A percentile compares a stretch with the other conserved stretches of the same genome.
Conservation (phyloP, 768 basidiomycete species). For the Polyporus arcularius region DNA sequence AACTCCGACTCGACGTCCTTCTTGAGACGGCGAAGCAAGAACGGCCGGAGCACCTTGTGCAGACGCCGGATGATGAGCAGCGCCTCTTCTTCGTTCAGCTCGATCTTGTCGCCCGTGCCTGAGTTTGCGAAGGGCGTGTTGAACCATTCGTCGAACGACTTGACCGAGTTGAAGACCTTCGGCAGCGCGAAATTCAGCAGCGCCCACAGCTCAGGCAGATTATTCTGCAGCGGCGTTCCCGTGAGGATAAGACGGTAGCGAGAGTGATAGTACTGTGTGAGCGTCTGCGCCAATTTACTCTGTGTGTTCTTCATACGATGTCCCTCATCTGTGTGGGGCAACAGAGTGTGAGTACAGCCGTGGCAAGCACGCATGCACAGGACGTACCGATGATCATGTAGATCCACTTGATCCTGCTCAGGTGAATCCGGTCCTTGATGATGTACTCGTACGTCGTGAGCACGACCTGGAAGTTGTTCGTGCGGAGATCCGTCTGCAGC, state of each 20-base stretch:
- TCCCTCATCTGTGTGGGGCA: slow-evolving; percentile 70
- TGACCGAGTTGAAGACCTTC: slow-evolving; percentile 97
- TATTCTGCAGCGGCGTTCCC: slow-evolving; percentile 96
- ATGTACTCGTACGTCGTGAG: slow-evolving; percentile 97
- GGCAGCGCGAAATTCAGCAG: slow-evolving; percentile 93
- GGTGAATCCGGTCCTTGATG: slow-evolving; percentile 90
- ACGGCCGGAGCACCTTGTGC: slow-evolving; percentile 94
- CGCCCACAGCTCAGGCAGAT: slow-evolving; percentile 94
- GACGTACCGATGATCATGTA: slow-evolving; percentile 93
- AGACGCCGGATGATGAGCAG: slow-evolving; percentile 94
- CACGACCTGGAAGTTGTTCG: slow-evolving; percentile 86
- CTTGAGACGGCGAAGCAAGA: slow-evolving; percentile 89
- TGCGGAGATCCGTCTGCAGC: slow-evolving; percentile 74
- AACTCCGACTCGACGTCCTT: slow-evolving; percentile 96
- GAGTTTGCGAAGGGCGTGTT: slow-evolving; percentile 99
- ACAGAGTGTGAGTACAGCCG: background rate
- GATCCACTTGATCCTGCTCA: slow-evolving; percentile 92
- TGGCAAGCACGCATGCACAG: background rate
- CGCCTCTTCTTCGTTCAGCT: slow-evolving; percentile 99
- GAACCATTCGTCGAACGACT: slow-evolving; percentile 99
- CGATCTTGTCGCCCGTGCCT: slow-evolving; percentile 97
- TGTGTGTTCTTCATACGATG: slow-evolving; percentile 97
- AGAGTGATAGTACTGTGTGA: slow-evolving; percentile 91
- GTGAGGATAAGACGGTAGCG: slow-evolving; percentile 93
- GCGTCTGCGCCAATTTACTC: slow-evolving; percentile 86